phyloP scores from a whole-genome alignment of 768 basidiomycete species.

The Boletus edulis region DNA sequence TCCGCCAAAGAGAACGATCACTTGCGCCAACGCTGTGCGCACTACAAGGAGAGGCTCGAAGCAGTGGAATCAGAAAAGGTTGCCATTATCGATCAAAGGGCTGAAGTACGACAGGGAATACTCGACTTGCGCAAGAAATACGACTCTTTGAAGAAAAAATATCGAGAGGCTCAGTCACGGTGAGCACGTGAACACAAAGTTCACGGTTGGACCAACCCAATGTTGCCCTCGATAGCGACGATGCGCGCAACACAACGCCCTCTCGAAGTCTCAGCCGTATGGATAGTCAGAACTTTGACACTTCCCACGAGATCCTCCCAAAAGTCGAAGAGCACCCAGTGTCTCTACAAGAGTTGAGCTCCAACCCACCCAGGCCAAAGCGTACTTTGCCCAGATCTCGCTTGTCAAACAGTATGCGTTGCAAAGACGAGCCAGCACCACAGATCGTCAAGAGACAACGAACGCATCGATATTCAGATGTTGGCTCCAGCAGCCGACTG shows the following conservation, averaged over 20 bases:
- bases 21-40: slow-evolving; percentile 44
- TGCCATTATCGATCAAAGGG: slow-evolving; percentile 26
- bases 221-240: slow-evolving; percentile 2
- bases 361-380: slow-evolving; percentile 20
- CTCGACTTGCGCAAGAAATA: slow-evolving; percentile 38
- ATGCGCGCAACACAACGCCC: not conserved
- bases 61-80: slow-evolving; percentile 34
- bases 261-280: slow-evolving; percentile 8
- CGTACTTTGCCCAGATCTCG: slow-evolving; percentile 28
- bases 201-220: not conserved
- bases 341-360: slow-evolving; percentile 10
- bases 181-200: slow-evolving; percentile 2
- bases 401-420: not conserved
- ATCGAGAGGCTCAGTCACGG: slow-evolving; percentile 10
- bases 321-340: slow-evolving; percentile 21
- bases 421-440: slow-evolving; percentile 2
- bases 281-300: slow-evolving; percentile 11
- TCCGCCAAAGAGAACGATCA: slow-evolving; percentile 41
- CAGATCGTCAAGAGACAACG: slow-evolving; percentile 26
- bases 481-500: slow-evolving; percentile 8
- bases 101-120: slow-evolving; percentile 38
- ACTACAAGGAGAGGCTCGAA: slow-evolving; percentile 33
- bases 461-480: slow-evolving; percentile 17
- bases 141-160: slow-evolving; percentile 28
- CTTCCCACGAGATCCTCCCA: slow-evolving; percentile 11